A percentile compares a stretch with the other conserved stretches of the same genome.
Evolutionary conservation across 805 yeast species (phyloP).

Genomic region (Schizosaccharomyces cryophilus): DNA sequence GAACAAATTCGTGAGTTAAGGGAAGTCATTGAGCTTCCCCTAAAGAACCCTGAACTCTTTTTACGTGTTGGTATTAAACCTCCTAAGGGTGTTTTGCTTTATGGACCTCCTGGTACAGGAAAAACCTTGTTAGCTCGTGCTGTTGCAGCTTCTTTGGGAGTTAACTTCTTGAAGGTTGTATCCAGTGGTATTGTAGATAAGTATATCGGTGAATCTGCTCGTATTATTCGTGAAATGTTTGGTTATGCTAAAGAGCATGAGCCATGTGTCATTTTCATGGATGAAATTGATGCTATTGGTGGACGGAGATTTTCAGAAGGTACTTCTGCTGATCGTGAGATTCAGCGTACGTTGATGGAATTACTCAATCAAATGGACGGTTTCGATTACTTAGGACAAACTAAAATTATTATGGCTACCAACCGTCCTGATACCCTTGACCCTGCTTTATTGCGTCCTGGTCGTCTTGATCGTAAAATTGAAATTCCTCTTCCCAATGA

Average conservation of each 20-base stretch:
- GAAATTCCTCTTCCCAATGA: conserved; percentile 92
- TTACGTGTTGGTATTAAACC: conserved; percentile 91
- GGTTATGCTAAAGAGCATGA: conserved; percentile 93
- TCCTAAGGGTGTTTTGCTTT: conserved; percentile 90
- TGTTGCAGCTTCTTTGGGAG: conserved; percentile 95
- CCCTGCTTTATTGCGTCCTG: conserved; percentile 92
- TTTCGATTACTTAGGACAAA: conserved; percentile 84
- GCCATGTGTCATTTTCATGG: conserved; percentile 95
- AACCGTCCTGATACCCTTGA: conserved; percentile 94
- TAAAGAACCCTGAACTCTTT: conserved; percentile 90
- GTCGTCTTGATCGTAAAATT: conserved; percentile 86
- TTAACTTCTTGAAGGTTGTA: conserved; percentile 92
- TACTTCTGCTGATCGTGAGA: conserved; percentile 94
- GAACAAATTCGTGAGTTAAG: conserved; percentile 91
- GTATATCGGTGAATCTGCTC: conserved; percentile 92
- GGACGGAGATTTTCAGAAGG: conserved; percentile 96
- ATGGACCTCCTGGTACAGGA: conserved; percentile 98
- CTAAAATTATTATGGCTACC: conserved; percentile 97
- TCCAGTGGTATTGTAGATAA: conserved; percentile 95
- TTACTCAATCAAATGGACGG: conserved; percentile 96
- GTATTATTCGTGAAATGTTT: conserved; percentile 92
- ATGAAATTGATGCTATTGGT: conserved; percentile 96
- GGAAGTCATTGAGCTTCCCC: conserved; percentile 90
- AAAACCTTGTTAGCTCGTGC: conserved; percentile 90
- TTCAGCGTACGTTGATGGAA: conserved; percentile 94